phyloP scores from a whole-genome alignment of 768 basidiomycete species.

The Kwoniella europaea region DNA sequence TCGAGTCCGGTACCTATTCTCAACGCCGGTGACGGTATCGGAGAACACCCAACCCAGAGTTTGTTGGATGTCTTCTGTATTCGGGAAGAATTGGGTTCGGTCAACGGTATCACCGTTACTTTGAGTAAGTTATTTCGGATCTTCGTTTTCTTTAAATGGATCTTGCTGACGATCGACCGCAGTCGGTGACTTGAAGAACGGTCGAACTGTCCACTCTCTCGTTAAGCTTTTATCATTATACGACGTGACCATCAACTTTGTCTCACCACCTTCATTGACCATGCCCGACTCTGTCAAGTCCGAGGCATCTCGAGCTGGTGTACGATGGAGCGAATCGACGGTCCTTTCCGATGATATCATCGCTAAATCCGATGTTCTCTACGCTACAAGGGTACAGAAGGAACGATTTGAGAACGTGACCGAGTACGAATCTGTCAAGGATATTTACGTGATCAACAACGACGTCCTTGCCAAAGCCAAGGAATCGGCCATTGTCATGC shows the following conservation, averaged over 20 bases:
- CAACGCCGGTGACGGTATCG: conserved; percentile 95
- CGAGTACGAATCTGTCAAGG: conserved; percentile 90
- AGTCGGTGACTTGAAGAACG: conserved; percentile 96
- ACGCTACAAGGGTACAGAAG: conserved; percentile 94
- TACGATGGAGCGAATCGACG: conserved; percentile 78
- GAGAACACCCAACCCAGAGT: conserved; percentile 85
- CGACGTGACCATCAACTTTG: conserved; percentile 88
- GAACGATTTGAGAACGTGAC: conserved; percentile 81
- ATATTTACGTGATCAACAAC: conserved; percentile 90
- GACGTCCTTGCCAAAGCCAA: conserved; percentile 90
- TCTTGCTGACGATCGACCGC: conserved; percentile 1
- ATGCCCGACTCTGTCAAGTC: conserved; percentile 88
- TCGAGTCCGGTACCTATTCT: conserved; percentile 92
- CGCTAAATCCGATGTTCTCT: conserved; percentile 90
- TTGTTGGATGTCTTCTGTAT: conserved; percentile 75
- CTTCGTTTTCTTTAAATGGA: background rate
- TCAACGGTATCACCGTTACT: conserved; percentile 88
- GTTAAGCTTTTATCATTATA: conserved; percentile 91
- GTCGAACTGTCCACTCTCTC: conserved; percentile 93
- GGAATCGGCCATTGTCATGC: conserved; percentile 98
- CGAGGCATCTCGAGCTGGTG: conserved; percentile 80
- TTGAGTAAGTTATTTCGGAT: conserved; percentile 46
- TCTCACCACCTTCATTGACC: conserved; percentile 79
- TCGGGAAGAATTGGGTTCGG: conserved; percentile 94
- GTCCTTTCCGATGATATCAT: conserved; percentile 84